Base-by-base conservation (phyloP, 768 basidiomycete genomes). In the Collybiopsis confluens region DNA sequence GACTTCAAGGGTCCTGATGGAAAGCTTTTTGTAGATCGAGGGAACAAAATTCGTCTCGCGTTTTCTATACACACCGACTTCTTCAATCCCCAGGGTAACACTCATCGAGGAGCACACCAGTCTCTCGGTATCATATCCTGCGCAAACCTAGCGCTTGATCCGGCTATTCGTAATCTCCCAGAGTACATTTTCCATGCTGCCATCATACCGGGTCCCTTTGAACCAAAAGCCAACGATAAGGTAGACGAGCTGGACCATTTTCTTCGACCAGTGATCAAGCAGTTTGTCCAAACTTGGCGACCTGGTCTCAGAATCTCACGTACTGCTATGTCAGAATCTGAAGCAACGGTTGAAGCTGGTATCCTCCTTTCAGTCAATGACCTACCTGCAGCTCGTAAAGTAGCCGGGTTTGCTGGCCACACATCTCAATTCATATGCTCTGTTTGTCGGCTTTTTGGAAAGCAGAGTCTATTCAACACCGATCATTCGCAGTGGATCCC, bases 171-270 rank as follows among this genome's bases (percentile, higher is more conserved):
- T 16, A 42, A 60, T 35, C 56, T 59, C 4, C 57, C 55, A 0
- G 63, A 75, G 23, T 73, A 79, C 55, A 62, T 77, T 54, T n/a
- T n/a, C n/a, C 76, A 66, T 54, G 58, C 74, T 0, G 65, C 63
- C 0, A 52, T 74, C 33, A 69, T 73, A 3, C 73, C 71, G 0
- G 68, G 74, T 0, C 75, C 74, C 0, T 48, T 60, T 3, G 65
- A 73, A 18, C 73, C 74, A 0, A 57, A 58, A 0, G 45, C 59
- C 0, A 54, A 62, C 0, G n/a, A n/a, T n/a, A n/a, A n/a, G n/a
- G n/a, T n/a, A n/a, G n/a, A n/a, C n/a, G 54, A 75, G 30, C 48
- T 73, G 1, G 73, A 76, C 26, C 67, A 72, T 28, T 65, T 68
- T 11, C 50, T 78, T 0, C 20, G 30, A 0, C 67, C 69, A 0